phyloP scores from a whole-genome alignment of 306 rosid genomes.

The Cyclanthera cordifolia region DNA sequence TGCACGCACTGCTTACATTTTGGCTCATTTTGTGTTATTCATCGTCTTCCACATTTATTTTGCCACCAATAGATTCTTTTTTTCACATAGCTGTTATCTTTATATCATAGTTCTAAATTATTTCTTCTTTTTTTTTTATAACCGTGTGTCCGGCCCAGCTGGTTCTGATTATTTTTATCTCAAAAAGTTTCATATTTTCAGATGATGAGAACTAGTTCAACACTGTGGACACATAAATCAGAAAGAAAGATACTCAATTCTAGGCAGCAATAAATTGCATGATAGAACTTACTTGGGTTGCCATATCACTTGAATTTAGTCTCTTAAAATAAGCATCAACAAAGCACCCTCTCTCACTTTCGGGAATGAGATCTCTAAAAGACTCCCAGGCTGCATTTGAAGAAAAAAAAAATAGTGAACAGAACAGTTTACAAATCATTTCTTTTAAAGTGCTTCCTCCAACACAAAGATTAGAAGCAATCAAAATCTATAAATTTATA shows the following conservation, averaged over 20 bases:
- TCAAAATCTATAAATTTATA: neutral
- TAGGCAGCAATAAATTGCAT: neutral
- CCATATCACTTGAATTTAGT: slow-evolving; percentile 60
- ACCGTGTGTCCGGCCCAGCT: too few species aligned
- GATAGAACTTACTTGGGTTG: slow-evolving; percentile 51
- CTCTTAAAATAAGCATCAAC: slow-evolving; percentile 71
- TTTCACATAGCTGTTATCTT: neutral
- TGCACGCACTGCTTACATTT: neutral
- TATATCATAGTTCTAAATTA: neutral
- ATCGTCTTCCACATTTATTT: neutral
- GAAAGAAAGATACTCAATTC: neutral
- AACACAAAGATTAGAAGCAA: neutral
- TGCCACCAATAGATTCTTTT: neutral
- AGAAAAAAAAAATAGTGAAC: slow-evolving; percentile 14
- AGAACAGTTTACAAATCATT: neutral
- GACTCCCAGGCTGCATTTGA: slow-evolving; percentile 70
- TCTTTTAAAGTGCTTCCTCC: neutral
- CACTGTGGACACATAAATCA: neutral
- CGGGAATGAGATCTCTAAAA: slow-evolving; percentile 82
- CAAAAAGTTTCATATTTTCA: neutral
- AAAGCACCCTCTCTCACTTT: slow-evolving; percentile 62
- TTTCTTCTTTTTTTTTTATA: too few species aligned
- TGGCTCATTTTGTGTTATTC: neutral
- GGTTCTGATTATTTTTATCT: neutral
- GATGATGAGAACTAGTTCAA: neutral